phyloP scores from a whole-genome alignment of 495 filamentous ascomycete species.

The Cercophora samala region DNA sequence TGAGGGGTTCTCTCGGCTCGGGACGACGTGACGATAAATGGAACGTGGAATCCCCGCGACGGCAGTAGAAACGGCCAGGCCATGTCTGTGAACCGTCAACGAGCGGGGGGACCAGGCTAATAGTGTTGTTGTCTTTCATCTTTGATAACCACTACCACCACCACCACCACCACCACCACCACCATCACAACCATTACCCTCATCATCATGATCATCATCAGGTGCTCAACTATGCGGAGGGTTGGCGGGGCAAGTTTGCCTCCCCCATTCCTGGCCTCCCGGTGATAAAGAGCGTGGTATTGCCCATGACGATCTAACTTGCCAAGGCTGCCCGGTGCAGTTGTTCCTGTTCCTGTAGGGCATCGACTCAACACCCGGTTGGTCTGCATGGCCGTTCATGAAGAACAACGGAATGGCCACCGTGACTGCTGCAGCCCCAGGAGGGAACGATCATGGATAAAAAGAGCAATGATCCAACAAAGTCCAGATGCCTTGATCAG shows the following conservation, averaged over 20 bases:
- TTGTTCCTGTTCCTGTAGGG: not conserved
- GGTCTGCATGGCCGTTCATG: not conserved
- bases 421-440: not conserved
- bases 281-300: not conserved
- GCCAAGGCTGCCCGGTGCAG: not conserved
- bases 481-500: no score
- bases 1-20: constrained; percentile 21
- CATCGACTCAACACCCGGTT: not conserved
- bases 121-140: not conserved
- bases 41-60: constrained; percentile 22
- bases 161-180: not conserved
- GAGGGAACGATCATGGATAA: not conserved
- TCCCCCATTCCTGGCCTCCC: not conserved
- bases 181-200: not conserved
- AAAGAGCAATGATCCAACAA: not conserved
- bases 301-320: not conserved
- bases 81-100: not conserved
- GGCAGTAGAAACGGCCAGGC: constrained; percentile 8
- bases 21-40: constrained; percentile 7
- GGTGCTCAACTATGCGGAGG: not conserved
- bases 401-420: not conserved
- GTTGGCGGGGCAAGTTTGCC: not conserved
- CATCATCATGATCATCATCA: constrained; percentile 1
- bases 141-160: not conserved
- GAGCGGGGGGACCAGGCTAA: not conserved